Conservation (phyloP, 2,329 filamentous ascomycete species). For the Acarospora socialis region DNA sequence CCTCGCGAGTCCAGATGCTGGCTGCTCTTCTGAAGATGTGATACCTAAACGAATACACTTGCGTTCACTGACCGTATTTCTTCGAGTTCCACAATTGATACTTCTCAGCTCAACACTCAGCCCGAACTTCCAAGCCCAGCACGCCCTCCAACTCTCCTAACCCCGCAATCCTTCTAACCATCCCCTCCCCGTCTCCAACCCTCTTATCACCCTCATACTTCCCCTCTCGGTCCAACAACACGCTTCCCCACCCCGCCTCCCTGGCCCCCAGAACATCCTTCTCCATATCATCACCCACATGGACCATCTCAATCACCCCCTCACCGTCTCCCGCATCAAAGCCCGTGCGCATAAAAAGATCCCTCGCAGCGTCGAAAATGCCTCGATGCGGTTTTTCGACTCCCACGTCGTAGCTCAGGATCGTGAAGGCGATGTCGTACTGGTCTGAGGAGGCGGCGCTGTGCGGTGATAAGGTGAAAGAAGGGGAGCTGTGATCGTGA, state of each 20-base stretch:
- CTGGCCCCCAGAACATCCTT: conserved; percentile 38
- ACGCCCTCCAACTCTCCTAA: too few species aligned
- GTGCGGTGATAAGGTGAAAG: too few species aligned
- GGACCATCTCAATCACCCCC: conserved; percentile 30
- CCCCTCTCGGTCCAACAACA: conserved; percentile 28
- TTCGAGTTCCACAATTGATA: too few species aligned
- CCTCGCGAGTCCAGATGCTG: too few species aligned
- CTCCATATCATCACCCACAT: conserved; percentile 40
- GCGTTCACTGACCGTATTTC: too few species aligned
- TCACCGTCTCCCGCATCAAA: too few species aligned
- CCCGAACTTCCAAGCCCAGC: too few species aligned
- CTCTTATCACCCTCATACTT: background rate
- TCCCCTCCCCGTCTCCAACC: background rate
- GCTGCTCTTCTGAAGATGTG: too few species aligned
- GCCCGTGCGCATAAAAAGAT: conserved; percentile 5
- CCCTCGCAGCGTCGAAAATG: conserved; percentile 37
- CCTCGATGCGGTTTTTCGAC: conserved; percentile 41
- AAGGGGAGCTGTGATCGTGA: conserved; percentile 14
- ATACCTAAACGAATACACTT: too few species aligned
- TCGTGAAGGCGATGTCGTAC: conserved; percentile 39
- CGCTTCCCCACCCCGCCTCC: conserved; percentile 33
- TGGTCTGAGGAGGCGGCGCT: background rate
- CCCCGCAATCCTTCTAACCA: too few species aligned
- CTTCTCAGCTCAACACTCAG: too few species aligned
- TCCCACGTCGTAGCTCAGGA: conserved; percentile 50